Evolutionary conservation across 2,329 filamentous ascomycete genomes (phyloP).

Genomic region (Colletotrichum echinochloae): DNA sequence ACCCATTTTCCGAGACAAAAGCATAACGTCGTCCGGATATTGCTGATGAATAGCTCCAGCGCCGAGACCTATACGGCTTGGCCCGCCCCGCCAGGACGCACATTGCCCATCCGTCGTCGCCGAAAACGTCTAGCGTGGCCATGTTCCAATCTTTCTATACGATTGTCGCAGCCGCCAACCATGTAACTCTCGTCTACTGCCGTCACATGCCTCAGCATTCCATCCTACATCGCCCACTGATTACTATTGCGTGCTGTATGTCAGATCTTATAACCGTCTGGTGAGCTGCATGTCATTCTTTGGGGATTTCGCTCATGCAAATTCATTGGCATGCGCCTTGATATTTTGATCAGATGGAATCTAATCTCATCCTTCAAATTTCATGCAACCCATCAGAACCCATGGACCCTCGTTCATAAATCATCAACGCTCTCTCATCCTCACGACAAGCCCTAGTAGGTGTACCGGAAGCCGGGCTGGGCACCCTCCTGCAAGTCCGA

Average conservation of each 20-base stretch:
- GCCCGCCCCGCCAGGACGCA: not conserved
- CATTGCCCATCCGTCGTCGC: slow-evolving; percentile 21
- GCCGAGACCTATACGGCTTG: slow-evolving; percentile 25
- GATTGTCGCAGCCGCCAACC: slow-evolving; percentile 24
- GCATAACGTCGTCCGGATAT: not conserved
- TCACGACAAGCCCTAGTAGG: slow-evolving; percentile 43
- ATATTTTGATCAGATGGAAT: not conserved
- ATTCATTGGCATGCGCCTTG: slow-evolving; percentile 9
- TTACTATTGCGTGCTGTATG: not conserved
- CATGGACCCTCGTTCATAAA: slow-evolving; percentile 3
- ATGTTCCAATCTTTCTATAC: slow-evolving; percentile 7
- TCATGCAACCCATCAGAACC: not conserved
- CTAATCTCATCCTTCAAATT: not conserved
- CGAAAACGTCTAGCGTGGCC: slow-evolving; percentile 11
- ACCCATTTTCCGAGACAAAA: no score
- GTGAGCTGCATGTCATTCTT: not conserved
- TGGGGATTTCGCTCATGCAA: not conserved
- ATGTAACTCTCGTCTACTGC: slow-evolving; percentile 25
- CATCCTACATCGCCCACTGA: not conserved
- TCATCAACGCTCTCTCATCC: slow-evolving; percentile 3
- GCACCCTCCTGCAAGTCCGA: slow-evolving; percentile 36
- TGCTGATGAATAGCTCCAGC: not conserved
- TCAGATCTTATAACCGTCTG: slow-evolving; percentile 7
- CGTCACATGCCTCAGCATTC: slow-evolving; percentile 26
- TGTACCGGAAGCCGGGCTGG: slow-evolving; percentile 51